phyloP scores from a whole-genome alignment of 805 yeast species.

The Phaffomyces thermotolerans region DNA sequence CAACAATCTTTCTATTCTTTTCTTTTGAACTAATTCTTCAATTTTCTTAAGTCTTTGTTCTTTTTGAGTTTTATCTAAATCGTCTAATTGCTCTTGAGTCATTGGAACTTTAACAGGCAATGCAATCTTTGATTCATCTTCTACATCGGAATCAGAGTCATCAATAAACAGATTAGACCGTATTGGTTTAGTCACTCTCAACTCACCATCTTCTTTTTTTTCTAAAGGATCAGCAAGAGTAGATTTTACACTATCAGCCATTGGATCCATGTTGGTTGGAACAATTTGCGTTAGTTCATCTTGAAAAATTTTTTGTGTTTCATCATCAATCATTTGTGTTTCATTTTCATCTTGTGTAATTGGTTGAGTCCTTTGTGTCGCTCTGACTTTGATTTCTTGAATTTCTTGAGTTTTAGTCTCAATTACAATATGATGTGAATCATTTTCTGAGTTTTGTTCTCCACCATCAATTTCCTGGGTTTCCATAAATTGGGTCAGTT shows the following conservation, averaged over 20 bases:
- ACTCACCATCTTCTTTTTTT: constrained; percentile 1
- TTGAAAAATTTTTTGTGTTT: background rate
- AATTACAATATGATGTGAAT: background rate
- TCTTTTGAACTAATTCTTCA: constrained; percentile 17
- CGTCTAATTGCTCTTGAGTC: constrained; percentile 2
- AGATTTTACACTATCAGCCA: background rate
- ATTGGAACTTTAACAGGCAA: background rate
- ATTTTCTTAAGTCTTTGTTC: constrained; percentile 11
- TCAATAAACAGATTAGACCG: constrained; percentile 9
- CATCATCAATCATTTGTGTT: background rate
- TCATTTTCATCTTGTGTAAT: background rate
- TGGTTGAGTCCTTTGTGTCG: background rate
- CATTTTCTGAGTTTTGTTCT: background rate
- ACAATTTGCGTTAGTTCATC: background rate
- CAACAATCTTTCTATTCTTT: constrained; percentile 16
- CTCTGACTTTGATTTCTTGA: background rate
- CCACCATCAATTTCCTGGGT: background rate
- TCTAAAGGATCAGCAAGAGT: background rate
- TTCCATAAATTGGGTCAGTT: background rate
- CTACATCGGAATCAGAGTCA: constrained; percentile 13
- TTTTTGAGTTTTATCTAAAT: constrained; percentile 1
- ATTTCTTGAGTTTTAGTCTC: background rate
- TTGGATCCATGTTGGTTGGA: background rate
- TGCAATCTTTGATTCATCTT: background rate
- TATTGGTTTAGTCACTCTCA: background rate